Percentiles rank a stretch among this genome's conserved stretches.
Conservation (phyloP, 768 basidiomycete species). For the Crepidotus variabilis region DNA sequence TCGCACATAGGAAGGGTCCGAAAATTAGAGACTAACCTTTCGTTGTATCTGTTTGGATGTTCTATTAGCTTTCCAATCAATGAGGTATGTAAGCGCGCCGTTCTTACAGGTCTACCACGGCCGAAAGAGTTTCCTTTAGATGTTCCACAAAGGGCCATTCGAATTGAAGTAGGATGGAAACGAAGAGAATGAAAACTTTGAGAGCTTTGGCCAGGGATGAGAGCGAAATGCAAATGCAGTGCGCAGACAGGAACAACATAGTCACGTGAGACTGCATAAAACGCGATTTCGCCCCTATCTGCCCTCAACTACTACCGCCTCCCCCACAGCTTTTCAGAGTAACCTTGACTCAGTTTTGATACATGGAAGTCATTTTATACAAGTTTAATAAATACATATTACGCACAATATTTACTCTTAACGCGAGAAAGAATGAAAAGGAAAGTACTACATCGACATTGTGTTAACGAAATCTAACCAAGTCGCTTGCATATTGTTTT, state of each 20-base stretch:
- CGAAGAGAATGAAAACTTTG: neutral
- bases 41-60: slow-evolving; percentile 36
- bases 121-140: slow-evolving; percentile 53
- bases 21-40: slow-evolving; percentile 30
- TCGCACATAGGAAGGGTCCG: neutral
- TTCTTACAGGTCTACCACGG: slow-evolving; percentile 46
- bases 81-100: slow-evolving; percentile 1
- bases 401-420: neutral
- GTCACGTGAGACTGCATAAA: neutral
- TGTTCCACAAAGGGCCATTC: slow-evolving; percentile 54
- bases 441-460: slow-evolving; percentile 27
- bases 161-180: neutral
- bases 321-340: no score
- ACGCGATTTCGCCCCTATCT: neutral
- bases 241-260: neutral
- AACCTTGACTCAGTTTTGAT: no score
- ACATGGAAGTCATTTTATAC: no score
- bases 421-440: neutral
- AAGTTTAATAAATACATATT: neutral
- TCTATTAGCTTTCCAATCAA: slow-evolving; percentile 5
- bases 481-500: slow-evolving; percentile 55
- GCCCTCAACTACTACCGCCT: no score
- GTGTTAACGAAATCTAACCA: slow-evolving; percentile 63
- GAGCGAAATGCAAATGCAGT: neutral
- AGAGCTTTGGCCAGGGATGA: neutral